A percentile compares a stretch with the other conserved stretches of the same genome.
Evolutionary conservation across 1,284 basidiomycete genomes (phyloP).

Genomic region (Grifola frondosa): DNA sequence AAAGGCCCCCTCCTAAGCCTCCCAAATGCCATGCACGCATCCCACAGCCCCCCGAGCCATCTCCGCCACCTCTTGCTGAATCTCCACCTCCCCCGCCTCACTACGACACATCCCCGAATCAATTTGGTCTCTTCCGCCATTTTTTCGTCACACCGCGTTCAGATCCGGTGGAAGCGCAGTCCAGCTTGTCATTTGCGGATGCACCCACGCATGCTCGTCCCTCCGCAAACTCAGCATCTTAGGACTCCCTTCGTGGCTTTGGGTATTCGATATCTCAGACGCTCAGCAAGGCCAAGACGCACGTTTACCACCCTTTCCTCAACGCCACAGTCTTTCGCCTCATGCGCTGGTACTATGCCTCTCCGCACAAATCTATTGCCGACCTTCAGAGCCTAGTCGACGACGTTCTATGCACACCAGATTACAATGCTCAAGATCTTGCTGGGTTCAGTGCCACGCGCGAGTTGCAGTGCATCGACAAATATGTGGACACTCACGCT

Average conservation of each 20-base stretch:
- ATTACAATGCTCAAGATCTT: conserved; percentile 18
- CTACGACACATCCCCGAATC: background rate
- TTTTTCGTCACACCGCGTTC: background rate
- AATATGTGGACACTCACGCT: background rate
- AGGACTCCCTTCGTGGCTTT: background rate
- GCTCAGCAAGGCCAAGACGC: too few species aligned
- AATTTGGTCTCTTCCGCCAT: background rate
- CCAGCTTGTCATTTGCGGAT: background rate
- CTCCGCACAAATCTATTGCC: conserved; percentile 8
- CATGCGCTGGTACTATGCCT: conserved; percentile 14
- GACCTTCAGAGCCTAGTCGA: conserved; percentile 21
- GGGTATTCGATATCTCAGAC: background rate
- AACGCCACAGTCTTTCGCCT: conserved; percentile 3
- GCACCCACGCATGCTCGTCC: background rate
- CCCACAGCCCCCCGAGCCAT: too few species aligned
- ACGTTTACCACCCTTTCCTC: conserved; percentile 9
- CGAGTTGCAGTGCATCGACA: conserved; percentile 17
- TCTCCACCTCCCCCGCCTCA: too few species aligned
- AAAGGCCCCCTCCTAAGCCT: too few species aligned
- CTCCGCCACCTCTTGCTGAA: too few species aligned
- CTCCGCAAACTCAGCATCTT: background rate
- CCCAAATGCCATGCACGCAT: too few species aligned
- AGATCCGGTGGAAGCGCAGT: background rate
- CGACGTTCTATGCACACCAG: conserved; percentile 17
- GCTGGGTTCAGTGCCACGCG: conserved; percentile 10